Evolutionary conservation across 495 filamentous ascomycete species (phyloP).

Genomic region (Hypoxylon cercidicola): DNA sequence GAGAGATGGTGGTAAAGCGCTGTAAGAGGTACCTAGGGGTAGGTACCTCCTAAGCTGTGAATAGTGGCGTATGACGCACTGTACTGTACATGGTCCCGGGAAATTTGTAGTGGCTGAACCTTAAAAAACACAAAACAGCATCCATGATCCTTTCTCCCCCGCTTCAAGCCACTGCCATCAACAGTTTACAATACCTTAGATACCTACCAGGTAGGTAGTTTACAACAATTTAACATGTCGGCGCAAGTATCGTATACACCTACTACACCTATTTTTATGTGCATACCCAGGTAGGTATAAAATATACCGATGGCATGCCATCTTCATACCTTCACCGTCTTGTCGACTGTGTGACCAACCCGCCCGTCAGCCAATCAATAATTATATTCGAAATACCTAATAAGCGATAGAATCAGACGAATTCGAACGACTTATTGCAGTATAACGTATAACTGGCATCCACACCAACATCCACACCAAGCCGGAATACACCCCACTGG

Average conservation of each 20-base stretch:
- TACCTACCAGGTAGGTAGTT: no score
- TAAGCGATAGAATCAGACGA: constrained; percentile 22
- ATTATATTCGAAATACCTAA: constrained; percentile 8
- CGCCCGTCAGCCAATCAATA: constrained; percentile 1
- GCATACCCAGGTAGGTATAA: no score
- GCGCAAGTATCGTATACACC: neutral
- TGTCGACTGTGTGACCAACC: constrained; percentile 10
- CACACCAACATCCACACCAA: constrained; percentile 42
- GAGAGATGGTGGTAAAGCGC: neutral
- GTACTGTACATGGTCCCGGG: constrained; percentile 1
- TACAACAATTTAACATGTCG: neutral
- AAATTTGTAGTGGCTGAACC: constrained; percentile 2
- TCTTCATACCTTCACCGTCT: constrained; percentile 4
- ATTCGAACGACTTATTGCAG: constrained; percentile 26
- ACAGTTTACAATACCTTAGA: no score
- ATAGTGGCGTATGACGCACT: no score
- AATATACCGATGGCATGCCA: neutral
- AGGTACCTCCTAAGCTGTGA: no score
- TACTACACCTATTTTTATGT: neutral
- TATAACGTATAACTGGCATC: constrained; percentile 16
- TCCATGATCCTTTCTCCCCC: constrained; percentile 1
- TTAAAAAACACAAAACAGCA: constrained; percentile 2
- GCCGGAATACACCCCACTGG: constrained; percentile 45
- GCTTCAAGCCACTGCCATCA: constrained; percentile 16
- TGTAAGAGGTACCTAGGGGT: neutral